Evolutionary conservation across 2,329 filamentous ascomycete genomes (phyloP), one percentile per base, ranked within the genome.

Genomic region (Aspergillus sp.): DNA sequence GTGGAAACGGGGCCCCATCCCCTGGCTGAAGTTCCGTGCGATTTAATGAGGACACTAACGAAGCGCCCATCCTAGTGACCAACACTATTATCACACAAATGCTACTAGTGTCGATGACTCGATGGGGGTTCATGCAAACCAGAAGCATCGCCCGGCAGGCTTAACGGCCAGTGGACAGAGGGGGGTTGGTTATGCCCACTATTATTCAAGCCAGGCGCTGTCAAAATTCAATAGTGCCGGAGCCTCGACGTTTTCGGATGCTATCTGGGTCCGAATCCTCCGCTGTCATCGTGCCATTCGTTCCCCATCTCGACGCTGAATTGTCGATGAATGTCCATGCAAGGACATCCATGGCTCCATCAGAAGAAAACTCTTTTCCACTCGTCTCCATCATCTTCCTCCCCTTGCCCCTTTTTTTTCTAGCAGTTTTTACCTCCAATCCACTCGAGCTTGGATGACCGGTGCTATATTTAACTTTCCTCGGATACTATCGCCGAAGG

Each of bases 211-310:
- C 53, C 60, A 57, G 55, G 45, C 50, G 58, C 64, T 66, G 65
- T 66, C 65, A 67, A 39, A 62, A 58, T 63, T 53, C 65, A 67
- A 67, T 67, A 67, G 65, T 63, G 64, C 63, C 65, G 62, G 64
- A 61, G 62, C 57, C 52, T 63, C 49, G 57, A 63, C 60, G 48
- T 51, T 43, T 65, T 64, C 45, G 49, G 61, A 50, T 43, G 55
- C 51, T 54, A 30, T 54, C 55, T 59, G 47, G 55, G 36, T 48
- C 50, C 43, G 36, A 63, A 60, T 59, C 43, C 61, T 64, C 63
- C 61, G 61, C 57, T 49, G 51, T 51, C 54, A 58, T 62, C 54
- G 49, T 60, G 60, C 60, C 57, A 62, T 57, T 50, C 28, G 47
- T 15, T 50, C 47, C 41, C 41, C 41, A 21, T 45, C 41, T 45